Evolutionary conservation across 352 stramenopile species (phyloP).

Genomic region (Phytopythium ostracodes): DNA sequence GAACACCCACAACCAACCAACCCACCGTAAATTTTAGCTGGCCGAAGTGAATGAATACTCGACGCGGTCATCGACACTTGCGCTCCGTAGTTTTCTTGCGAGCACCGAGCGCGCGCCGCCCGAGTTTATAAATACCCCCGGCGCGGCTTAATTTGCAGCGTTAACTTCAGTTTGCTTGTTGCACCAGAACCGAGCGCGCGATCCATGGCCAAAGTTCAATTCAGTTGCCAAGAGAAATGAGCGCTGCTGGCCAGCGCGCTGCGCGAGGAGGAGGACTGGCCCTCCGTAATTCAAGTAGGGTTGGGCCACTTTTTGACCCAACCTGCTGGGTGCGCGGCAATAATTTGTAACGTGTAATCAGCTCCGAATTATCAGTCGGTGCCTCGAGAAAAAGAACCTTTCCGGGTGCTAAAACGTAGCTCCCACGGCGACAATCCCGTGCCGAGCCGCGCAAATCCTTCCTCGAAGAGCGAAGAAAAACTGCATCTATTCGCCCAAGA

Average conservation of each 20-base stretch:
- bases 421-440: neutral
- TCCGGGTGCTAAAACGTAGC: neutral
- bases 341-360: neutral
- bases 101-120: neutral
- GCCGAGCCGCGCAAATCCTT: neutral
- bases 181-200: neutral
- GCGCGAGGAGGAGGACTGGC: neutral
- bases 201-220: neutral
- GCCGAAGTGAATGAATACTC: neutral
- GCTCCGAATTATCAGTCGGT: no score
- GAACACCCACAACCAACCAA: constrained; percentile 1
- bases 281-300: constrained; percentile 5
- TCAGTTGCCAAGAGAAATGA: constrained; percentile 5
- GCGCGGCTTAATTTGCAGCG: neutral
- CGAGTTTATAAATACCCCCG: neutral
- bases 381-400: neutral
- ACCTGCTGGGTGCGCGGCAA: neutral
- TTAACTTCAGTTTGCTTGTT: constrained; percentile 6
- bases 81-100: neutral
- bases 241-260: neutral
- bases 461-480: neutral
- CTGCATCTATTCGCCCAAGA: neutral
- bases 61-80: no score
- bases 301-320: neutral
- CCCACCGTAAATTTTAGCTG: no score